Conservation (phyloP, 257 asterid genomes). For the Solanum appendiculatum region DNA sequence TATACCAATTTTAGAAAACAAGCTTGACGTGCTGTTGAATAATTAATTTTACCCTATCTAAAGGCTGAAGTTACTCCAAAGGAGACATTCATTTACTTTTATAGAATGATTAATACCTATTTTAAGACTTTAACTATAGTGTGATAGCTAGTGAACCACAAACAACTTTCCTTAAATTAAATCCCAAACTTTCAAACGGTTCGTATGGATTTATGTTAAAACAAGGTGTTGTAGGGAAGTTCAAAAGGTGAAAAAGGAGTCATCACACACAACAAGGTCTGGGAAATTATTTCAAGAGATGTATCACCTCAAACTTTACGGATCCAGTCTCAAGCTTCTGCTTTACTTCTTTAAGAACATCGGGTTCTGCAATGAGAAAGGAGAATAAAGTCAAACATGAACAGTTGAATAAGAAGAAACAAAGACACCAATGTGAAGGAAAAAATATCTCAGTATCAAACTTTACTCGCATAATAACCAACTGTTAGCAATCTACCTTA, state of each 20-base stretch:
- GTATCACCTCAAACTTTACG: slow-evolving; percentile 81
- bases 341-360: slow-evolving; percentile 87
- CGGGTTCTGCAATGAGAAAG: slow-evolving; percentile 63
- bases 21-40: neutral
- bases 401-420: neutral
- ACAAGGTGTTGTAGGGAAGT: neutral
- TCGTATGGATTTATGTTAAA: neutral
- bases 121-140: neutral
- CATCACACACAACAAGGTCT: neutral
- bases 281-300: neutral
- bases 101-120: neutral
- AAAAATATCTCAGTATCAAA: neutral
- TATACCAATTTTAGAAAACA: neutral
- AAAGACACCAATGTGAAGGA: neutral
- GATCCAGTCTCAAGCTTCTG: slow-evolving; percentile 87
- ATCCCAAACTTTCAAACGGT: neutral
- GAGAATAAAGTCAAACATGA: neutral
- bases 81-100: neutral
- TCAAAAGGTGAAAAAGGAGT: neutral
- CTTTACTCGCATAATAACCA: neutral
- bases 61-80: neutral
- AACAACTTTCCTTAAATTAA: neutral
- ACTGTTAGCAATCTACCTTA: neutral
- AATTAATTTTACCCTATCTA: neutral
- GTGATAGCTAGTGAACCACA: neutral